phyloP scores from a whole-genome alignment of 2,329 filamentous ascomycete genomes.

The Capronia epimyces region DNA sequence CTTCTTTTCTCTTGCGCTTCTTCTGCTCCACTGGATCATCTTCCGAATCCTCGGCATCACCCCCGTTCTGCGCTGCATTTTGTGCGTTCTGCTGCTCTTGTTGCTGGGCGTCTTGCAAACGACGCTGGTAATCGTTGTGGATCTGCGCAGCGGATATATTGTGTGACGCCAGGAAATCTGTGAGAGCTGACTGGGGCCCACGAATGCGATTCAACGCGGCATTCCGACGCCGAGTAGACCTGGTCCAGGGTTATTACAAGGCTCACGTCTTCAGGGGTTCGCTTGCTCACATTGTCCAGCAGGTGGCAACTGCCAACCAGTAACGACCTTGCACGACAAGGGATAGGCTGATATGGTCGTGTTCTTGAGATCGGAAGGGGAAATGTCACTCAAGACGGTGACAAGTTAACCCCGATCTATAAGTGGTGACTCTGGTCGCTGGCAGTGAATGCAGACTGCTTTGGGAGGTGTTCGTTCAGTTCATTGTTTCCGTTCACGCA shows the following conservation, averaged over 20 bases:
- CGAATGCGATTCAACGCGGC: slow-evolving; percentile 45
- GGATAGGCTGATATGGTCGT: not conserved
- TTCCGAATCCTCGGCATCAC: slow-evolving; percentile 33
- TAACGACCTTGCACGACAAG: not conserved
- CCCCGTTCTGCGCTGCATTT: slow-evolving; percentile 35
- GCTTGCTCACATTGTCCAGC: slow-evolving; percentile 3
- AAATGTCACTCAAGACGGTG: no score
- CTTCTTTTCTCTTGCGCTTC: slow-evolving; percentile 54
- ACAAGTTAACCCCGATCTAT: no score
- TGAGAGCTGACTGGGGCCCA: slow-evolving; percentile 61
- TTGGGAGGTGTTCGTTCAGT: not conserved
- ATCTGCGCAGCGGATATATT: slow-evolving; percentile 63
- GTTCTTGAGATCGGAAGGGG: not conserved
- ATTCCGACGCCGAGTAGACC: slow-evolving; percentile 13
- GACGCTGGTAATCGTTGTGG: slow-evolving; percentile 53
- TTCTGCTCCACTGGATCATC: slow-evolving; percentile 42
- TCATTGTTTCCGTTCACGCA: no score
- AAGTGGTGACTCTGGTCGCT: no score
- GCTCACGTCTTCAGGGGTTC: not conserved
- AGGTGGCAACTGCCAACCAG: not conserved
- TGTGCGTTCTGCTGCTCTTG: slow-evolving; percentile 32
- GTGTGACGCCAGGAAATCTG: slow-evolving; percentile 63
- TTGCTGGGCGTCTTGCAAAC: slow-evolving; percentile 46
- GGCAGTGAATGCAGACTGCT: not conserved
- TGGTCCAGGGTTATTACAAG: slow-evolving; percentile 3